Evolutionary conservation across 768 basidiomycete species (phyloP), one percentile per base, ranked within the genome.

Genomic region (Rhodosporidiobolus sp.): DNA sequence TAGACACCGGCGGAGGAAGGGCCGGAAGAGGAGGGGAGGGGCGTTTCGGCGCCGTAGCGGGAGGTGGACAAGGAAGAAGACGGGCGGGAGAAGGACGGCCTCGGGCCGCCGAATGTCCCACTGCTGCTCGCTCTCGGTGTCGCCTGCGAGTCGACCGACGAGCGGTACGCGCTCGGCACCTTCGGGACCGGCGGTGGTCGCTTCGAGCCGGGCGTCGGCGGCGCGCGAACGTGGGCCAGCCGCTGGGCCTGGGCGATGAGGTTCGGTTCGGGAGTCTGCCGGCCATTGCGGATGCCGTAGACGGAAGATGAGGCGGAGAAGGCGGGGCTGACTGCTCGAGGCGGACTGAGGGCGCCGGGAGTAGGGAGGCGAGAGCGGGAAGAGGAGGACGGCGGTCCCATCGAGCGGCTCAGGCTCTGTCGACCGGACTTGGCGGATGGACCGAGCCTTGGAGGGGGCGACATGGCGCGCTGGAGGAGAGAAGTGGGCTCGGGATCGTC

Each of bases 241-340:
- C 73, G 86, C 73, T 87, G 85, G 24, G 85, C 87, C 56, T 85
- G 84, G n/a, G 87, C 85, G 56, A 86, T 86, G 63, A 90, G 77
- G 54, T 82, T 82, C 35, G 83, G 84, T 72, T 91, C 90, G 5
- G 90, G 90, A 0, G 90, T 90, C 79, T 89, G 88, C 38, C 38
- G 38, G 38, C 38, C 38, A 20, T 59, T 49, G 19, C 28, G 34
- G 24, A 14, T 10, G 6, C 63, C 54, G 26, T 63, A 56, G 53
- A 34, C 19, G 26, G 45, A 38, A 17, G 72, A 60, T 1, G 67
- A 58, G n/a, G 58, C 86, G 83, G 65, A 78, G 14, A 82, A 82
- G 14, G 79, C 76, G 66, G 82, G 83, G 79, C 87, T 87, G 82
- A 82, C 73, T 35, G 85, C 80, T 68, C 61, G 66, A 11, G 67